phyloP scores from a whole-genome alignment of 2,329 filamentous ascomycete genomes.

The Beauveria sp. region DNA sequence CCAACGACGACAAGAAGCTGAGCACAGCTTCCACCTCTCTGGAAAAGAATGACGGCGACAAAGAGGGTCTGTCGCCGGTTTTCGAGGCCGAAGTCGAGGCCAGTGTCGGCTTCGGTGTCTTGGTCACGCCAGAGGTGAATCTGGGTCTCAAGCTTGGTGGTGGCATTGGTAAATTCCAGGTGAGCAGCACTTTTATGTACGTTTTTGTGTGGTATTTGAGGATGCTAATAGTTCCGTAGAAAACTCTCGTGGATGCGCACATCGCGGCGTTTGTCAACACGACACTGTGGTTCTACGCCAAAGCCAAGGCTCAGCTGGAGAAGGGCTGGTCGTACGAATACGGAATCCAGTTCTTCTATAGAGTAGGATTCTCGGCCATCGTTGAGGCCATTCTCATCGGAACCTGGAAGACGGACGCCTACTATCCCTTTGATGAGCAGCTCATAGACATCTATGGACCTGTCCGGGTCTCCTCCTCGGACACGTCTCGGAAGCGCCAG shows the following conservation, averaged over 20 bases:
- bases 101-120: background rate
- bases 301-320: background rate
- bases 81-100: slow-evolving; percentile 11
- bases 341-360: background rate
- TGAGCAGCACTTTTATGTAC: background rate
- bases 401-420: background rate
- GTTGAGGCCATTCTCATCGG: background rate
- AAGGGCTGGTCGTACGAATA: background rate
- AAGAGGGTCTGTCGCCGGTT: background rate
- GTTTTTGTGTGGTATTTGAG: too few relatives aligned
- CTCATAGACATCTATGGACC: background rate
- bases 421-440: background rate
- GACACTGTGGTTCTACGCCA: background rate
- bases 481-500: background rate
- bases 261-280: background rate
- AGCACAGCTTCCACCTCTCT: background rate
- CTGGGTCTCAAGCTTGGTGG: slow-evolving; percentile 10
- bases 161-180: background rate
- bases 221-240: background rate
- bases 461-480: background rate
- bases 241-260: background rate
- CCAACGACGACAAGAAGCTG: background rate
- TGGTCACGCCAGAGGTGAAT: slow-evolving; percentile 7
- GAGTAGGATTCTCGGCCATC: background rate
- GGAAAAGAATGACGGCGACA: background rate